Conservation (phyloP, 73 alveolate genomes). For the Paramecium octaurelia region DNA sequence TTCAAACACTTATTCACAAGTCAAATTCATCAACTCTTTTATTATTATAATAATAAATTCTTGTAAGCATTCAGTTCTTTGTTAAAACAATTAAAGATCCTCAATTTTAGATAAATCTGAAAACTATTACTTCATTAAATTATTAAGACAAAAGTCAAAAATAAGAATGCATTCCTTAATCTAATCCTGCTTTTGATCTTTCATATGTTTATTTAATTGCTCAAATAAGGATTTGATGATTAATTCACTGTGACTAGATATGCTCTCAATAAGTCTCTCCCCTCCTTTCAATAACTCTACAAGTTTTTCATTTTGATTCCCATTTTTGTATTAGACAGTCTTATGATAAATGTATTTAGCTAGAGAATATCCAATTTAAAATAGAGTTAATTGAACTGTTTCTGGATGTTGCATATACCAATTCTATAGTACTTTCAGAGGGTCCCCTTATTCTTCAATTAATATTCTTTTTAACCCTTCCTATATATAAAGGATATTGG, state of each 20-base stretch:
- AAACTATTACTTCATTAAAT: constrained; percentile 2
- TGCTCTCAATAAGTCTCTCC: constrained; percentile 23
- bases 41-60: not conserved
- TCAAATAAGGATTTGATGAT: not conserved
- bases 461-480: constrained; percentile 25
- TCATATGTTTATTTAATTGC: not conserved
- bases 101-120: not conserved
- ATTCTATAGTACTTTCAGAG: not conserved
- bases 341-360: not conserved
- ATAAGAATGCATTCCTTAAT: not conserved
- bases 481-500: not conserved
- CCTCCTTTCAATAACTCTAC: not conserved
- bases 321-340: not conserved
- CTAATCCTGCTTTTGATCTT: not conserved
- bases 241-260: constrained; percentile 23
- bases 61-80: constrained; percentile 14
- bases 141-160: not conserved
- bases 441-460: constrained; percentile 3
- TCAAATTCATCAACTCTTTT: not conserved
- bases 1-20: not conserved
- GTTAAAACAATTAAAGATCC: not conserved
- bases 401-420: constrained; percentile 53
- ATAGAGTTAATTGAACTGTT: not conserved
- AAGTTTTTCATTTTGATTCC: not conserved
- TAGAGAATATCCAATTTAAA: constrained; percentile 4